Conservation (phyloP, 1,284 basidiomycete genomes). For the Pascua sp. region DNA sequence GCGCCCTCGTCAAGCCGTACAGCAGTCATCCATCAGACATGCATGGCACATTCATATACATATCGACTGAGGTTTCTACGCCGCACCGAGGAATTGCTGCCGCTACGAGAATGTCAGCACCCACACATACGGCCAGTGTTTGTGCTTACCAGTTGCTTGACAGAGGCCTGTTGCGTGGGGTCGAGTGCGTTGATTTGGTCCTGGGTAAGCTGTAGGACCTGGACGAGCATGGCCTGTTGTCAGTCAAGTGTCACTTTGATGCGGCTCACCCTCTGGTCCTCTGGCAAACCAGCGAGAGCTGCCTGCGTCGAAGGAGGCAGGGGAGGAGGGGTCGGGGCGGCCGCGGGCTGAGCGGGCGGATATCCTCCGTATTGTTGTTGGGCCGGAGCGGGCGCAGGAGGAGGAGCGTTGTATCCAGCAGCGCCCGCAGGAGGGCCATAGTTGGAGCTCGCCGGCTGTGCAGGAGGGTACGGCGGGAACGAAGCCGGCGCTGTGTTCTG, state of each 20-base stretch:
- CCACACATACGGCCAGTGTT: slow-evolving; percentile 7
- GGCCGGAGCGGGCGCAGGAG: slow-evolving; percentile 44
- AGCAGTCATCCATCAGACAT: neutral
- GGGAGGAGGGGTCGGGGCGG: slow-evolving; percentile 26
- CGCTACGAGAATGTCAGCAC: slow-evolving; percentile 26
- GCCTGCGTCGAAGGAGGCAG: slow-evolving; percentile 41
- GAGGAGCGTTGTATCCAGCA: slow-evolving; percentile 21
- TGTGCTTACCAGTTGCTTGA: slow-evolving; percentile 69
- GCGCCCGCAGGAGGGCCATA: slow-evolving; percentile 32
- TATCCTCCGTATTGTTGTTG: slow-evolving; percentile 35
- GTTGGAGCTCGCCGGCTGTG: slow-evolving; percentile 20
- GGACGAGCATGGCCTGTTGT: slow-evolving; percentile 70
- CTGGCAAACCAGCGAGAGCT: slow-evolving; percentile 40
- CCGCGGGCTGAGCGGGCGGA: slow-evolving; percentile 14
- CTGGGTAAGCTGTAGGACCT: slow-evolving; percentile 77
- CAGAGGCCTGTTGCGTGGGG: slow-evolving; percentile 75
- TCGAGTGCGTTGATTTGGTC: slow-evolving; percentile 85
- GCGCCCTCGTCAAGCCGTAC: neutral
- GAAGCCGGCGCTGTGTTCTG: slow-evolving; percentile 38
- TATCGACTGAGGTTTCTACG: slow-evolving; percentile 7
- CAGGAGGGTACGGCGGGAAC: slow-evolving; percentile 20
- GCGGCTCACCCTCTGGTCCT: slow-evolving; percentile 47
- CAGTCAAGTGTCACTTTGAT: neutral
- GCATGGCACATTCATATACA: neutral
- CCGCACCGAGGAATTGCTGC: slow-evolving; percentile 42